phyloP scores from a whole-genome alignment of 2,329 filamentous ascomycete genomes.

The Colletotrichum sp. region DNA sequence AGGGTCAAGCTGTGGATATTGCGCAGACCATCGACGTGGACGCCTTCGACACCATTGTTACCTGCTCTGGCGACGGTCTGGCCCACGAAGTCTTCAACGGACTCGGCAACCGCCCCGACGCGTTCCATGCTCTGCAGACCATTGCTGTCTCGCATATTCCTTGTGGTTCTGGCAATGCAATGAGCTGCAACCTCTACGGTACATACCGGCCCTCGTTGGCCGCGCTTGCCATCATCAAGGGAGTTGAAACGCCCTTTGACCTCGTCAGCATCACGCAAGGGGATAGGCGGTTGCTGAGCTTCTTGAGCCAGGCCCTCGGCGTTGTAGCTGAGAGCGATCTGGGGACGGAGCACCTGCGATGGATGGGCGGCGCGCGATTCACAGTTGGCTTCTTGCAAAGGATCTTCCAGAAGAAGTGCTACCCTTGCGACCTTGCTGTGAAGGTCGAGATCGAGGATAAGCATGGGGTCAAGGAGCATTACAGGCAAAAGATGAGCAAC shows the following conservation, averaged over 20 bases:
- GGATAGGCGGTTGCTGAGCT: constrained; percentile 75
- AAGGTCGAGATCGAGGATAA: constrained; percentile 85
- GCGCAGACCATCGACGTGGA: constrained; percentile 78
- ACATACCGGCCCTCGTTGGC: constrained; percentile 77
- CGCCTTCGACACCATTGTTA: constrained; percentile 82
- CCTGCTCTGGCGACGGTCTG: constrained; percentile 90
- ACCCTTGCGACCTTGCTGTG: constrained; percentile 87
- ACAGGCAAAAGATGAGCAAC: constrained; percentile 55
- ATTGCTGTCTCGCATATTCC: constrained; percentile 87
- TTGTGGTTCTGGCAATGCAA: constrained; percentile 92
- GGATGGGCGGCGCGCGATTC: constrained; percentile 90
- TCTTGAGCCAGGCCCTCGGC: constrained; percentile 88
- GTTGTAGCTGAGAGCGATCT: constrained; percentile 91
- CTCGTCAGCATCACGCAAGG: constrained; percentile 89
- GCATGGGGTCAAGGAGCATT: constrained; percentile 73
- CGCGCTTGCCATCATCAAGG: constrained; percentile 86
- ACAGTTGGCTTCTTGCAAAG: constrained; percentile 83
- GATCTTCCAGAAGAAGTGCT: constrained; percentile 76
- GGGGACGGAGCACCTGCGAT: constrained; percentile 87
- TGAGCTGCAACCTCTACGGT: constrained; percentile 89
- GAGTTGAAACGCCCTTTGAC: constrained; percentile 82
- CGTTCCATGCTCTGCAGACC: constrained; percentile 73
- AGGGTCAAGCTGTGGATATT: constrained; percentile 81
- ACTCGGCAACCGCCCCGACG: constrained; percentile 77
- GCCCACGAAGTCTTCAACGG: constrained; percentile 97